These are phyloP conservation scores for Crithidia expoeki DNA, from an alignment of 208 protist genomes.

Conservation along the genomic window DNA sequence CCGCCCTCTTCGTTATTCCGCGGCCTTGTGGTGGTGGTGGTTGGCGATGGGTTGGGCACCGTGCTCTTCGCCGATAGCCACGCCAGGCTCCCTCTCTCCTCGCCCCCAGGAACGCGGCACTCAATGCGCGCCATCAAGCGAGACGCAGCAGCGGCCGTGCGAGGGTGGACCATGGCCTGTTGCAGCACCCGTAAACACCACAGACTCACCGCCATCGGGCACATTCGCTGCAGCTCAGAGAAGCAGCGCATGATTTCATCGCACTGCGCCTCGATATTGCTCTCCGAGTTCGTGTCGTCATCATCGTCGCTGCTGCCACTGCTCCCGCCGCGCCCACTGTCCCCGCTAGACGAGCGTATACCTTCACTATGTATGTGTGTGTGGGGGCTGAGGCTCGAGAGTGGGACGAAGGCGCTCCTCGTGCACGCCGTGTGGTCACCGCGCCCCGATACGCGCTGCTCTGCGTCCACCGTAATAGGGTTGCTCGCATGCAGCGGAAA, in stretches of 20 bases:
- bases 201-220: conserved; percentile 25
- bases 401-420: conserved; percentile 6
- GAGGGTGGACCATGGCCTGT: conserved; percentile 21
- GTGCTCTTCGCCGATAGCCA: background rate
- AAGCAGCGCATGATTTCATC: conserved; percentile 33
- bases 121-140: conserved; percentile 21
- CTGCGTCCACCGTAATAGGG: background rate
- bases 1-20: background rate
- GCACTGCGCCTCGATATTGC: conserved; percentile 19
- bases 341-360: background rate
- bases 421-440: background rate
- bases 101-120: background rate
- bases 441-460: background rate
- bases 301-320: background rate
- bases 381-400: conserved; percentile 7
- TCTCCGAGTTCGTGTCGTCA: background rate
- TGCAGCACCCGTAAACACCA: conserved; percentile 33
- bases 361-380: background rate
- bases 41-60: background rate
- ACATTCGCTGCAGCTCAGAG: conserved; percentile 19
- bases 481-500: background rate
- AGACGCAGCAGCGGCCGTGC: conserved; percentile 8
- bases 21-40: background rate
- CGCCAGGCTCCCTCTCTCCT: background rate
- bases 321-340: background rate